Evolutionary conservation across 495 filamentous ascomycete species (phyloP).

Genomic region (Hyaloscypha variabilis): DNA sequence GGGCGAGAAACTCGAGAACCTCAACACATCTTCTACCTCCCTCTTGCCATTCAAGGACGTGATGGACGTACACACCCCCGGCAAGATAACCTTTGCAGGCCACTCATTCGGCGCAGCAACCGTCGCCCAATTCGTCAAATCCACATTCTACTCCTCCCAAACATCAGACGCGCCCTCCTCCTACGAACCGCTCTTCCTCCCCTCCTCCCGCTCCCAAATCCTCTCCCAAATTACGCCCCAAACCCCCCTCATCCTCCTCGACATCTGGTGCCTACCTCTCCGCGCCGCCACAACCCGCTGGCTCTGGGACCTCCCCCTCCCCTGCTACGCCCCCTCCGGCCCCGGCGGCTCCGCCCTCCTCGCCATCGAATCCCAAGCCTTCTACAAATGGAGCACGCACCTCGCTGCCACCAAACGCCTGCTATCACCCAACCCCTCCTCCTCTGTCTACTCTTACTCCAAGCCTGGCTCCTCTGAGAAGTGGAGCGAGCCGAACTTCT

Average conservation of each 20-base stretch:
- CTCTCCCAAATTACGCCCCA: slow-evolving; percentile 61
- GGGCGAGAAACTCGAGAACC: slow-evolving; percentile 46
- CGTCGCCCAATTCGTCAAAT: slow-evolving; percentile 72
- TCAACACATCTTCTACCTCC: slow-evolving; percentile 48
- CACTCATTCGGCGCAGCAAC: slow-evolving; percentile 79
- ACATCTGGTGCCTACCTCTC: slow-evolving; percentile 75
- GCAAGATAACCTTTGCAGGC: slow-evolving; percentile 68
- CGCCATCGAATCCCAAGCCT: slow-evolving; percentile 67
- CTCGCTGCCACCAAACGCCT: slow-evolving; percentile 59
- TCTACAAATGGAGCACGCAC: slow-evolving; percentile 71
- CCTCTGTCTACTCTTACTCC: slow-evolving; percentile 31
- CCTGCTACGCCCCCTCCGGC: slow-evolving; percentile 54
- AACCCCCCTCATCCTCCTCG: slow-evolving; percentile 64
- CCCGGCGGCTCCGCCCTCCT: slow-evolving; percentile 55
- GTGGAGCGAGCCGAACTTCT: slow-evolving; percentile 51
- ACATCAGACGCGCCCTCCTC: slow-evolving; percentile 22
- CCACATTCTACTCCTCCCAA: slow-evolving; percentile 56
- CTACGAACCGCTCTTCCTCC: slow-evolving; percentile 51
- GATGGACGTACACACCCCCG: slow-evolving; percentile 69
- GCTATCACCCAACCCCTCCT: slow-evolving; percentile 52
- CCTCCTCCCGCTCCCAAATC: slow-evolving; percentile 49
- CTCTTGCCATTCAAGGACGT: slow-evolving; percentile 53
- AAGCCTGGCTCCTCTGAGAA: slow-evolving; percentile 20
- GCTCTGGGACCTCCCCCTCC: slow-evolving; percentile 67
- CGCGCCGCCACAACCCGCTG: slow-evolving; percentile 52